Conservation (phyloP, 768 basidiomycete genomes). For the Kwoniella mangroviensis region DNA sequence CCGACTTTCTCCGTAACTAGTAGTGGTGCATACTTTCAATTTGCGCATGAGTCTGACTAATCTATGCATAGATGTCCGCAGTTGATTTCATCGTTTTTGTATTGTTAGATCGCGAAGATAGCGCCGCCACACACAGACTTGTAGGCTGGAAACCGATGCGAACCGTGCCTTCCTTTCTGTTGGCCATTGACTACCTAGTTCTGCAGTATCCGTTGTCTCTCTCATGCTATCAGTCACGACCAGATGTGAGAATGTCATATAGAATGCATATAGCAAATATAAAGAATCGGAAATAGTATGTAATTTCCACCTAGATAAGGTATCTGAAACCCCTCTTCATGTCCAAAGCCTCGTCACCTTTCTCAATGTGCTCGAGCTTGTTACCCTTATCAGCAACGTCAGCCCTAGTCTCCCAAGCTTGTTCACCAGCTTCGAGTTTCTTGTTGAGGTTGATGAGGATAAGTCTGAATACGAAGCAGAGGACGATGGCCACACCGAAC, state of each 20-base stretch:
- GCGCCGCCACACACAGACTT: too few species aligned
- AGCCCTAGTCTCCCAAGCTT: conserved; percentile 38
- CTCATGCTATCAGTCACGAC: too few species aligned
- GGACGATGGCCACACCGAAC: conserved; percentile 62
- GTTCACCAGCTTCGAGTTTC: conserved; percentile 55
- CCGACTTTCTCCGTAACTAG: too few species aligned
- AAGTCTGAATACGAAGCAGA: conserved; percentile 60
- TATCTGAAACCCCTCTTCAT: conserved; percentile 49
- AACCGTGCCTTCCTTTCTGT: too few species aligned
- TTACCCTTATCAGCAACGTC: conserved; percentile 36
- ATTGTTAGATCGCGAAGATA: too few species aligned
- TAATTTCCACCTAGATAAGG: conserved; percentile 29
- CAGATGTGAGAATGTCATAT: neutral
- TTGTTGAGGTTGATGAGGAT: conserved; percentile 56
- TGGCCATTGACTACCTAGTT: too few species aligned
- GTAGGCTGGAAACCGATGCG: too few species aligned
- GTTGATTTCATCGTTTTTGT: too few species aligned
- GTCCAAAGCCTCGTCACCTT: conserved; percentile 25
- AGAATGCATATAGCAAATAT: neutral
- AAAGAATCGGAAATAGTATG: neutral
- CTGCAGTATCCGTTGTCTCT: too few species aligned
- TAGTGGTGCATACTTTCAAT: too few species aligned
- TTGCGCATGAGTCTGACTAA: too few species aligned
- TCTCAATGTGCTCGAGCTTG: conserved; percentile 37
- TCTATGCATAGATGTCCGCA: too few species aligned